Percentiles rank a stretch among this genome's conserved stretches.
phyloP scores from a whole-genome alignment of 2,329 filamentous ascomycete species.

The Colletotrichum melonis region DNA sequence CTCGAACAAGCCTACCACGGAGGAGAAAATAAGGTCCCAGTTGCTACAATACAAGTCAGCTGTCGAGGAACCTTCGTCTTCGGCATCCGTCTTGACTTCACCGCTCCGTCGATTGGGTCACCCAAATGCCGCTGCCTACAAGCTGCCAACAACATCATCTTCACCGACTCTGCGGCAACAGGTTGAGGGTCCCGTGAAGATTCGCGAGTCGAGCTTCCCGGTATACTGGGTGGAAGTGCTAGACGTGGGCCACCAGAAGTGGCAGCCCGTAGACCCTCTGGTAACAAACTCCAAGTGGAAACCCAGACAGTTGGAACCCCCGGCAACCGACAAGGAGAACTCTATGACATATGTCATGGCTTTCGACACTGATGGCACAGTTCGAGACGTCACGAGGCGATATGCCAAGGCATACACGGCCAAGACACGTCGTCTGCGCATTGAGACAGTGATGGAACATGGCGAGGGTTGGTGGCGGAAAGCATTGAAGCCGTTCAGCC shows the following conservation, averaged over 20 bases:
- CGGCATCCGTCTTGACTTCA: conserved; percentile 48
- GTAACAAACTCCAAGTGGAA: conserved; percentile 83
- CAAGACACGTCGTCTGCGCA: conserved; percentile 84
- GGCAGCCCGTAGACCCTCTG: conserved; percentile 88
- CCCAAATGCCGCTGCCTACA: conserved; percentile 64
- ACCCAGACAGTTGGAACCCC: conserved; percentile 82
- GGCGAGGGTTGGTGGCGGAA: conserved; percentile 65
- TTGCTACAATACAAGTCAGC: conserved; percentile 52
- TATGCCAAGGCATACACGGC: conserved; percentile 92
- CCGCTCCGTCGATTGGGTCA: conserved; percentile 63
- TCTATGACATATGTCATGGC: conserved; percentile 85
- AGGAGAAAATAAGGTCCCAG: conserved; percentile 50
- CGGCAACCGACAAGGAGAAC: conserved; percentile 81
- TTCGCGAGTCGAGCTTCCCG: conserved; percentile 80
- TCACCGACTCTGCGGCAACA: conserved; percentile 47
- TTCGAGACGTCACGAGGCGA: conserved; percentile 85
- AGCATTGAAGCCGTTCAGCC: conserved; percentile 60
- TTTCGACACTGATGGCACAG: conserved; percentile 83
- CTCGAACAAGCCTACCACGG: conserved; percentile 44
- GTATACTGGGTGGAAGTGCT: conserved; percentile 96
- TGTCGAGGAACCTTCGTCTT: conserved; percentile 33
- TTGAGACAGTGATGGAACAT: conserved; percentile 70
- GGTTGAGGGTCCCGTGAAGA: conserved; percentile 50
- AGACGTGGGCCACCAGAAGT: conserved; percentile 87
- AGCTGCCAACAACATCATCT: conserved; percentile 56